A percentile compares a stretch with the other conserved stretches of the same genome.
Conservation (phyloP, 768 basidiomycete genomes). For the Rhizopogon vulgaris region DNA sequence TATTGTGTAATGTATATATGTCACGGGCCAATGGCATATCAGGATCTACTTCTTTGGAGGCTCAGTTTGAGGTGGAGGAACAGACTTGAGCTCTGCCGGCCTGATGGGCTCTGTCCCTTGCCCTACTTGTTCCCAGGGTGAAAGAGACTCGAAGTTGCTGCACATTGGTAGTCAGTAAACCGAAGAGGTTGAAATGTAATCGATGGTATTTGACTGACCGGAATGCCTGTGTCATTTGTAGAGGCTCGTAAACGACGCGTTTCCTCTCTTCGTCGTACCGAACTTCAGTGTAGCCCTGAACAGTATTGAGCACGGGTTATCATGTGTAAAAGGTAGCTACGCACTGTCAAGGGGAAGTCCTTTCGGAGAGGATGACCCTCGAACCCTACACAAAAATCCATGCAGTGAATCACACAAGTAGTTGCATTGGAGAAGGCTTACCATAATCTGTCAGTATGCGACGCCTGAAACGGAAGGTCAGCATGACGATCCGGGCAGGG, state of each 20-base stretch:
- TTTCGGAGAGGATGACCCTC: conserved; percentile 97
- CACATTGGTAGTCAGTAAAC: neutral
- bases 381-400: conserved; percentile 50
- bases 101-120: conserved; percentile 45
- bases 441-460: conserved; percentile 98
- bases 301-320: neutral
- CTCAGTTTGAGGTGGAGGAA: conserved; percentile 70
- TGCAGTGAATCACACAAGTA: neutral
- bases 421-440: conserved; percentile 19
- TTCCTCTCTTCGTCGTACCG: conserved; percentile 98
- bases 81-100: conserved; percentile 70
- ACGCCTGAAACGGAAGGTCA: conserved; percentile 45
- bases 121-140: conserved; percentile 95
- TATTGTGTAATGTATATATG: neutral
- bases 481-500: neutral
- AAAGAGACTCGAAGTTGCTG: conserved; percentile 90
- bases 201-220: conserved; percentile 46
- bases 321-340: conserved; percentile 16
- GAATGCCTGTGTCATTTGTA: conserved; percentile 98
- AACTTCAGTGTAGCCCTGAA: conserved; percentile 94
- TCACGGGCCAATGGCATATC: neutral
- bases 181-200: neutral
- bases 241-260: conserved; percentile 94
- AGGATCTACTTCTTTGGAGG: conserved; percentile 65
- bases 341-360: conserved; percentile 94